Base-by-base conservation (phyloP, 1,139 yeast genomes). In the Waltiozyma sp. region DNA sequence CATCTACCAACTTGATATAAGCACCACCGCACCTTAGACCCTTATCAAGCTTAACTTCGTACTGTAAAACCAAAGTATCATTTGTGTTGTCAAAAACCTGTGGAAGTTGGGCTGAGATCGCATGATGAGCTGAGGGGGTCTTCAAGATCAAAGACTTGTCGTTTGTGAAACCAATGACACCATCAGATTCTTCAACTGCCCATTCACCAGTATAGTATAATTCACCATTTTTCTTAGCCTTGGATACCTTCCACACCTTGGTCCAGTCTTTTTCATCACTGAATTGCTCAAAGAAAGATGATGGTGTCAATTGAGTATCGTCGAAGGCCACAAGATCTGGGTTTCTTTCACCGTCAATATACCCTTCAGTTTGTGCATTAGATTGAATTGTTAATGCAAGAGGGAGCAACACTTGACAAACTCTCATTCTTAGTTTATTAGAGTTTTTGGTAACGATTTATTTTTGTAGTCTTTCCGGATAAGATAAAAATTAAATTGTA, bases 11-110 rank as follows among this genome's bases (percentile, higher is more conserved):
- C 65, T 88, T 88, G 53, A 88, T 63, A 63, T 88, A 88, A 1
- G 94, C 88, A 42, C 96, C 96, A 41, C 95, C 94, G 64, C 97
- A 88, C 38, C 69, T 70, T 47, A 86, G 66, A 3, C 84, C 86
- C 39, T 77, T 68, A 64, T 88, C 95, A 38, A 81, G 64, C 65
- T 87, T 88, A 44, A 86, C 84, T 62, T 88, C 96, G 61, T 86
- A 88, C 63, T 88, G 97, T 39, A 87, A 64, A 9, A 89, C 95
- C 50, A 89, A 67, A 19, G 87, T 80, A 43, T 76, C 68, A 51
- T 70, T 72, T 19, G 66, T 70, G 60, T 80, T 70, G 58, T 73
- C 72, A 44, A 85, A 68, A 2, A 79, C 72, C 40, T 62, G 49
- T 24, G 72, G 73, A 40, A 87, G 69, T 50, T 70, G 63, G 43